Conservation (phyloP, 2,329 filamentous ascomycete species). For the Fusarium begoniae region DNA sequence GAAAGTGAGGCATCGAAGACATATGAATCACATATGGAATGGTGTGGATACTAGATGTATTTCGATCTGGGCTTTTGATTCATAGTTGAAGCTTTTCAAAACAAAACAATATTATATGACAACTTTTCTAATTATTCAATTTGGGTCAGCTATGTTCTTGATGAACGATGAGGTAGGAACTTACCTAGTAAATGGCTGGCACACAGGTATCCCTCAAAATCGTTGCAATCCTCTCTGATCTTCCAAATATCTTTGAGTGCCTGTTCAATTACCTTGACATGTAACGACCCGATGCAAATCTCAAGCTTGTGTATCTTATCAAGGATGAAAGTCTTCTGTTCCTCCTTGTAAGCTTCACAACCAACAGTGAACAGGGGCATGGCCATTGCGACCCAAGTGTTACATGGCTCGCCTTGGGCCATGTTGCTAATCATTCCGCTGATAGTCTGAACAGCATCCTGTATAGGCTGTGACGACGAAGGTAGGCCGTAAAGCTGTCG, state of each 20-base stretch:
- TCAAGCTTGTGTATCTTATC: constrained; percentile 43
- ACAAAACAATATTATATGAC: constrained; percentile 44
- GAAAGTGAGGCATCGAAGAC: too few species aligned
- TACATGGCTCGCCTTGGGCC: constrained; percentile 42
- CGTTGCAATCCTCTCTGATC: constrained; percentile 27
- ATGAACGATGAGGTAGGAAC: background rate
- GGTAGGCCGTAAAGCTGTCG: constrained; percentile 34
- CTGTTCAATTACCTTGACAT: constrained; percentile 39
- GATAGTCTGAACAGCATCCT: constrained; percentile 28
- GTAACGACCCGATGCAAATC: constrained; percentile 39
- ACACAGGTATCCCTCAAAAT: constrained; percentile 33
- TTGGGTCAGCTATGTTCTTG: too few species aligned
- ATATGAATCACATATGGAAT: too few species aligned
- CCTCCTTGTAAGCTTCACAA: constrained; percentile 37
- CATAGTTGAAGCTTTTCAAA: background rate
- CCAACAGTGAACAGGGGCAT: constrained; percentile 45
- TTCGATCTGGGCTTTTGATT: too few species aligned
- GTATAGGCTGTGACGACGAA: constrained; percentile 27
- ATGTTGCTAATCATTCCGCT: constrained; percentile 39
- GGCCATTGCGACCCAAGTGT: constrained; percentile 46
- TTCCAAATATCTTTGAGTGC: constrained; percentile 43
- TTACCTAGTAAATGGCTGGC: constrained; percentile 36
- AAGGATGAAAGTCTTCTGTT: constrained; percentile 32
- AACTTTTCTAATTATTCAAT: constrained; percentile 26
- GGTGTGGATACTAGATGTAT: too few species aligned